Base-by-base conservation (phyloP, 129 eudicot genomes). In the Flaveria bidentis region DNA sequence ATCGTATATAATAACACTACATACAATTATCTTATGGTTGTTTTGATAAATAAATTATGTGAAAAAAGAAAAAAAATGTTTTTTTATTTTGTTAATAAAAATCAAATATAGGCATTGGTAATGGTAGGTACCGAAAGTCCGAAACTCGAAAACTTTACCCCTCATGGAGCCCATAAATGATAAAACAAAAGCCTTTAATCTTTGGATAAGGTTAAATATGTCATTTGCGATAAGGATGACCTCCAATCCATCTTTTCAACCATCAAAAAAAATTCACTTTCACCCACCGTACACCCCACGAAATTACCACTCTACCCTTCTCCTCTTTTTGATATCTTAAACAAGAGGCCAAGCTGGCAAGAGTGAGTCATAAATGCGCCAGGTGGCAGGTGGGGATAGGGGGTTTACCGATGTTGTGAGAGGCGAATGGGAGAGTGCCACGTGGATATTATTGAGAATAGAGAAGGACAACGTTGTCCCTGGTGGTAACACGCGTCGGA, bases 401-500 rank as follows among this genome's bases (percentile, higher is more conserved):
- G 58, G 67, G 67, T 45, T 25, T 46, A 56, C 84, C 80, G 84
- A 73, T 80, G 39, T 11, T 0, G 1, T n/a, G 20, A 20, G 0
- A 55, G 16, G 22, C 76, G 76, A 80, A 80, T 80, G 33, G 20
- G 5, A 20, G 28, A 2, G 2, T 0, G 80, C 63, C 84, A 80
- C 84, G 76, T 80, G 84, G 75, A 5, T 15, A 0, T 36, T 36
- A 5, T 5, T 36, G 41, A 36, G 8, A 36, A 4, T 0, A 9
- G 73, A 79, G 7, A 36, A 0, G 50, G 78, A 79, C 55, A 74
- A 74, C 36, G 75, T 74, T 67, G 84, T 80, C 79, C 83, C 84
- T 79, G 23, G 80, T 79, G 45, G 30, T 66, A 74, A 67, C 84
- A 80, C 84, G 84, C 84, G 84, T 80, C 84, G 53, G 74, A 12